Base-by-base conservation (phyloP, 495 filamentous ascomycete genomes). In the Tuber brumale region DNA sequence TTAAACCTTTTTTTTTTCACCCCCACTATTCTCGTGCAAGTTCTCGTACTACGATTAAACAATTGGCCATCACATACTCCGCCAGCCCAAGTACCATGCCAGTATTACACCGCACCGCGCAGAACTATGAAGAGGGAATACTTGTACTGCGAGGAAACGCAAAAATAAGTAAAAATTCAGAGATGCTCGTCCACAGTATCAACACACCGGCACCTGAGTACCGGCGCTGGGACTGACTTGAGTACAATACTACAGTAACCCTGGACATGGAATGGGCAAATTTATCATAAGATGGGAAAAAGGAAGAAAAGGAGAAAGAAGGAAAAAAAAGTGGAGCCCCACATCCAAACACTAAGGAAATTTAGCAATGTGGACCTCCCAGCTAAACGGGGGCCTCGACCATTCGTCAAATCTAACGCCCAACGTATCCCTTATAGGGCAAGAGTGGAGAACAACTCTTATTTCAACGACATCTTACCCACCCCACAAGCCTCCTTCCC, bases 391-490 rank as follows among this genome's bases (percentile, higher is more conserved):
- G 46, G 46, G 31, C 46, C 42, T 73, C 69, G 77, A 42, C 48
- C 69, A 74, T 78, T 76, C 75, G 74, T 57, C 27, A 66, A 66
- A 31, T 66, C 31, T 27, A 66, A 66, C 27, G 57, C 42, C 76
- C 43, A 69, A 45, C 44, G 74, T 27, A 37, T 48, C 76, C 42
- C 70, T 76, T 71, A 41, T n/a, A 37, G 35, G 39, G 39, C 70
- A 8, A 35, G 27, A 69, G 75, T 70, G 77, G 77, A 78, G 76
- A 57, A 70, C 71, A 79, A 77, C 51, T 57, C 77, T 79, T 79
- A 78, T 79, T 77, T 77, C 77, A 79, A 79, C 76, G 77, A 78
- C 75, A 79, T 78, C 72, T 45, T 78, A 77, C 44, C 77, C 72
- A 79, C 77, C 45, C 43, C 18, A 61, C 71, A 79, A 74, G 46